These are phyloP conservation scores for Iberis amara DNA, from an alignment of 441 rosid species.

Conservation along the genomic window DNA sequence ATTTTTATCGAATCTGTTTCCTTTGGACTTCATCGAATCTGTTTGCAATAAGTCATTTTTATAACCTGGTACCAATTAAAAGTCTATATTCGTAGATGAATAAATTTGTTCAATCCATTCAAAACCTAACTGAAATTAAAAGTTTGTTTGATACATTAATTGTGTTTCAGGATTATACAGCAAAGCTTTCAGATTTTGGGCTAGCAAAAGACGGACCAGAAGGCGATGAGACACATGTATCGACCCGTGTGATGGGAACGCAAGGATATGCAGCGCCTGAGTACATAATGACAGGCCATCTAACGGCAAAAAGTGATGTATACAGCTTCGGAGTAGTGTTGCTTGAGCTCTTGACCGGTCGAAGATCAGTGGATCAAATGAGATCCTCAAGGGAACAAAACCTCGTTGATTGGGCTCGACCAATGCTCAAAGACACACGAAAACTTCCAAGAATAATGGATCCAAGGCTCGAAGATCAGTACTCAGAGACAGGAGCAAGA, in stretches of 20 bases:
- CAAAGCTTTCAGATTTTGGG: slow-evolving; percentile 58
- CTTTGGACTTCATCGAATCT: too few relatives aligned
- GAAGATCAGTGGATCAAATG: slow-evolving; percentile 46
- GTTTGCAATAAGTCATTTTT: too few relatives aligned
- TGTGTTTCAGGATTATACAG: slow-evolving; percentile 41
- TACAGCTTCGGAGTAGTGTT: slow-evolving; percentile 58
- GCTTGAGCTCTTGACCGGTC: slow-evolving; percentile 45
- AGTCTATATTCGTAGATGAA: too few relatives aligned
- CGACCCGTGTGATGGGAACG: slow-evolving; percentile 62
- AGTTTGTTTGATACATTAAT: background rate
- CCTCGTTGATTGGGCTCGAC: slow-evolving; percentile 53
- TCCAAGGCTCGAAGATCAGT: slow-evolving; percentile 18
- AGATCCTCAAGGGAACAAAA: slow-evolving; percentile 48
- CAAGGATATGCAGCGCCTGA: slow-evolving; percentile 66
- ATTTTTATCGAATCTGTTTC: too few relatives aligned
- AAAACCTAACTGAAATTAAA: background rate
- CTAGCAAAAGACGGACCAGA: slow-evolving; percentile 63
- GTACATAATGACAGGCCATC: slow-evolving; percentile 58
- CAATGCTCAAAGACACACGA: slow-evolving; percentile 42
- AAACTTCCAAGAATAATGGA: slow-evolving; percentile 50
- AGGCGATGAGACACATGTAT: slow-evolving; percentile 58
- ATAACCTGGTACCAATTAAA: too few relatives aligned
- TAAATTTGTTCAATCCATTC: background rate
- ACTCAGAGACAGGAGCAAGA: too few relatives aligned
- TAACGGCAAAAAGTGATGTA: slow-evolving; percentile 56